Evolutionary conservation across 305 asterid species (phyloP).

Genomic region (Coffea humblotiana): DNA sequence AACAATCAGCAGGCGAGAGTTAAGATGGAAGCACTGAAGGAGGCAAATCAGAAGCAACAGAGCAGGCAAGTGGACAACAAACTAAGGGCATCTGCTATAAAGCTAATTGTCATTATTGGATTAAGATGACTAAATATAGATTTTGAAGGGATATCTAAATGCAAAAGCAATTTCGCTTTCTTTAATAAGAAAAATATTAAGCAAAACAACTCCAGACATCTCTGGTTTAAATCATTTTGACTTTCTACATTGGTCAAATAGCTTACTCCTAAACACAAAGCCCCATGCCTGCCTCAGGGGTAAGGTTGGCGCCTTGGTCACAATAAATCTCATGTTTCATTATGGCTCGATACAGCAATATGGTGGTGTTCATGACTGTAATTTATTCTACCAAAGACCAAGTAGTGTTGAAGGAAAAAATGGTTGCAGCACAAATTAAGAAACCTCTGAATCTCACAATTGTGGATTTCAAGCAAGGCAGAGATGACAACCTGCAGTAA

Average conservation of each 20-base stretch:
- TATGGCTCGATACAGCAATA: not conserved
- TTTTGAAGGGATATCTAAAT: not conserved
- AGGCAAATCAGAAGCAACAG: not conserved
- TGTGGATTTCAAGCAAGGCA: slow-evolving; percentile 8
- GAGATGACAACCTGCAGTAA: slow-evolving; percentile 18
- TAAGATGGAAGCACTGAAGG: not conserved
- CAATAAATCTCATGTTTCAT: not conserved
- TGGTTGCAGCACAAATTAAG: not conserved
- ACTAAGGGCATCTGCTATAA: not conserved
- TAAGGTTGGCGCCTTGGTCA: not conserved
- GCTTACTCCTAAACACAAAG: not conserved
- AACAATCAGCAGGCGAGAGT: not conserved
- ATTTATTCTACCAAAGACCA: not conserved
- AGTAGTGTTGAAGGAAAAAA: not conserved
- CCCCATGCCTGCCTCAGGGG: not conserved
- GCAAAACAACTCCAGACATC: not conserved
- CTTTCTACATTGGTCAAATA: not conserved
- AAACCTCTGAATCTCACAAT: not conserved
- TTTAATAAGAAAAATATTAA: not conserved
- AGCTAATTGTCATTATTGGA: not conserved
- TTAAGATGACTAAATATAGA: not conserved
- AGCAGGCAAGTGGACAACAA: not conserved
- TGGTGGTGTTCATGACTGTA: not conserved
- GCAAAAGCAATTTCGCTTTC: not conserved
- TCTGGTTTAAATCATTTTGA: not conserved